These are phyloP conservation scores for Vinca minor DNA, from an alignment of 257 asterid species.

Conservation along the genomic window DNA sequence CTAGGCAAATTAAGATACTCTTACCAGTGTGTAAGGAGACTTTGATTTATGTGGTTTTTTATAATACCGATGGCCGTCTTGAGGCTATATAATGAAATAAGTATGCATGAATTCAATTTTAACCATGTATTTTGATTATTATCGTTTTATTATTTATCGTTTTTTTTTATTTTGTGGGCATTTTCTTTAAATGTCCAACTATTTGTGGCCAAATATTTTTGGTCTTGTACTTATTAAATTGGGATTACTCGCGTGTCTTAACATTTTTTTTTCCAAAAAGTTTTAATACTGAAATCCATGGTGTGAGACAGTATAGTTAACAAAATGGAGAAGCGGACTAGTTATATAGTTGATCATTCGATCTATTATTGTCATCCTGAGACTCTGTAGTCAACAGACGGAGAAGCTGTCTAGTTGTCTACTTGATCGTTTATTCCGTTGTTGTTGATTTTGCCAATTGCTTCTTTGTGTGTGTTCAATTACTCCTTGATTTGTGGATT, in stretches of 20 bases:
- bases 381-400: background rate
- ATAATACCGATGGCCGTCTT: background rate
- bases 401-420: background rate
- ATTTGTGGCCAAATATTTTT: background rate
- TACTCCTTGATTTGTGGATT: background rate
- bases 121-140: background rate
- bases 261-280: too few relatives aligned
- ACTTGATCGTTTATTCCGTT: background rate
- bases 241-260: too few relatives aligned
- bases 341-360: background rate
- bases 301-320: background rate
- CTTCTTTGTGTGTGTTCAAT: background rate
- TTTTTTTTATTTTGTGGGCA: background rate
- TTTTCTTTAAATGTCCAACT: background rate
- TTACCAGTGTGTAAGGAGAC: background rate
- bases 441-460: background rate
- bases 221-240: background rate
- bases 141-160: too few relatives aligned
- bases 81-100: too few relatives aligned
- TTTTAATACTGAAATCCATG: background rate
- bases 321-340: background rate
- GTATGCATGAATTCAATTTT: background rate
- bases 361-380: background rate
- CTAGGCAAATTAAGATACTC: background rate
- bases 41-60: constrained; percentile 1